phyloP scores from a whole-genome alignment of 169 alveolate species.

The Eimeria praecox region DNA sequence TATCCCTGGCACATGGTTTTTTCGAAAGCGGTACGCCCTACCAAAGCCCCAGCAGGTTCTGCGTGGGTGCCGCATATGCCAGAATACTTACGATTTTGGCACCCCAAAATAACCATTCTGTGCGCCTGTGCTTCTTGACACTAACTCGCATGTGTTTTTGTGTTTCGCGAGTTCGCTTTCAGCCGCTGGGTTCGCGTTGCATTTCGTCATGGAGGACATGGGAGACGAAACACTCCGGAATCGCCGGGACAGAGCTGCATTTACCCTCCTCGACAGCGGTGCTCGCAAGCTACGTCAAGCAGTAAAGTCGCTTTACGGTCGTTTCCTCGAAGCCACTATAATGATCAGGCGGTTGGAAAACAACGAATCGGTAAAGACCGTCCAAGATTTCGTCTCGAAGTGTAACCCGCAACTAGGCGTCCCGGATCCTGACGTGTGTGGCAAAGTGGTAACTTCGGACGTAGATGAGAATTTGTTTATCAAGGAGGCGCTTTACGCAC shows the following conservation, averaged over 20 bases:
- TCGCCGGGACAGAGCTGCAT: conserved; percentile 57
- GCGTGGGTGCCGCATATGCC: background rate
- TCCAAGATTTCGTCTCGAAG: conserved; percentile 50
- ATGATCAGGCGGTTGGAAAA: conserved; percentile 51
- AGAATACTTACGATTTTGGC: background rate
- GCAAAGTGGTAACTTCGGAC: conserved; percentile 54
- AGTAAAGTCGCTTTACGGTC: conserved; percentile 39
- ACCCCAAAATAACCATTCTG: background rate
- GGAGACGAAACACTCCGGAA: background rate
- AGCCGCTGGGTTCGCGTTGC: conserved; percentile 56
- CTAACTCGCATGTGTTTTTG: background rate
- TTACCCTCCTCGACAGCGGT: background rate
- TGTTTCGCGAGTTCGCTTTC: background rate
- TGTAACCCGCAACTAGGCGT: conserved; percentile 45
- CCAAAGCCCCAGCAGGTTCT: background rate
- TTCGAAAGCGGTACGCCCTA: conserved; percentile 64
- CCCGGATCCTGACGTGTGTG: conserved; percentile 66
- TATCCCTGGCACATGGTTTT: conserved; percentile 73
- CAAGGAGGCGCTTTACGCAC: conserved; percentile 45
- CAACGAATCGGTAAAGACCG: conserved; percentile 46
- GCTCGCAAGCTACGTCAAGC: background rate
- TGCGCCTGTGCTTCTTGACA: background rate
- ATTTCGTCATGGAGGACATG: conserved; percentile 6
- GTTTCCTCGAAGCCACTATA: conserved; percentile 42
- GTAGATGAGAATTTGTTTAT: conserved; percentile 63